Evolutionary conservation across 1,284 basidiomycete genomes (phyloP), one percentile per base, ranked within the genome.

Genomic region (Xerocomus cyaneibrunnescens): DNA sequence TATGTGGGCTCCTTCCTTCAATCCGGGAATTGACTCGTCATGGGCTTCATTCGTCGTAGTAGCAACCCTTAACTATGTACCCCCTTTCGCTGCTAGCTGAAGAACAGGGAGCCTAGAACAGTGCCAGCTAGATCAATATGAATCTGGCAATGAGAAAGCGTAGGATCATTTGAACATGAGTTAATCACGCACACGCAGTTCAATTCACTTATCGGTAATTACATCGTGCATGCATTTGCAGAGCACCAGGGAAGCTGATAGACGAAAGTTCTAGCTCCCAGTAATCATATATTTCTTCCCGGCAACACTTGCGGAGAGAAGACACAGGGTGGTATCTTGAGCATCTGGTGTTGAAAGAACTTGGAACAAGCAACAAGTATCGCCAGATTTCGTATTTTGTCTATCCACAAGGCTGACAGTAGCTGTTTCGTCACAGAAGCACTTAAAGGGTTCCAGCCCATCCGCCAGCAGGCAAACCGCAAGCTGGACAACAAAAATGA

Each of bases 381-480:
- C 19, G 25, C 45, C 22, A 17, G 10, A 31, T 43, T 17, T 45
- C 19, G 45, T 16, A 27, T 16, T 28, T 31, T 19, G 19, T 43
- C 10, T 23, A 13, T 22, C 21, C 23, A 23, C 6, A 25, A 44
- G 27, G 27, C 19, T 36, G 14, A 16, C 16, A 12, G 25, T 12
- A 23, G 21, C 22, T 28, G 22, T 27, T 12, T 22, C 21, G n/a
- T 32, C 35, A 58, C 48, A 45, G 42, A 40, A 48, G 41, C 17
- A 39, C 17, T 6, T 31, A 36, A 14, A 34, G 32, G 23, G 14
- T n/a, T 10, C 8, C 27, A 8, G n/a, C 17, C 23, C 8, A 3
- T 36, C 28, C 14, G 1, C 25, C 37, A 43, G 25, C 34, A 38
- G 45, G 44, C 32, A 5, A 47, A 14, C 44, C 7, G n/a, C 40